phyloP scores from a whole-genome alignment of 2,329 filamentous ascomycete genomes.

The Fusarium chaquense region DNA sequence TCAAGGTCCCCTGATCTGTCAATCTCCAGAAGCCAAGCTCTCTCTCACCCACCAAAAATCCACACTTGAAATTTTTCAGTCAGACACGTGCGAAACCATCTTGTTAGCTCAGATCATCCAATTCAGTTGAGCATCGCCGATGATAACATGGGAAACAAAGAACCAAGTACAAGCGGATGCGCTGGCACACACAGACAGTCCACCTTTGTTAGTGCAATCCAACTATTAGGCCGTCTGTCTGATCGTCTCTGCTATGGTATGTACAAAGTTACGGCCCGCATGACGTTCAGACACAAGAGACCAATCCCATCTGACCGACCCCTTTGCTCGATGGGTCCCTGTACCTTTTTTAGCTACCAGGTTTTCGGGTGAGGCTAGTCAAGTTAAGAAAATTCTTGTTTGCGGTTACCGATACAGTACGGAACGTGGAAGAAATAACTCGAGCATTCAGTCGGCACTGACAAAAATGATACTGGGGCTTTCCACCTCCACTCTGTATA shows the following conservation, averaged over 20 bases:
- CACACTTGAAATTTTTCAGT: conserved; percentile 30
- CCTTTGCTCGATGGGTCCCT: neutral
- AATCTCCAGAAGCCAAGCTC: neutral
- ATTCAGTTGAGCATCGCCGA: conserved; percentile 37
- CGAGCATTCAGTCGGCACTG: neutral
- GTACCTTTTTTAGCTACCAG: conserved; percentile 7
- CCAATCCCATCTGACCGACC: neutral
- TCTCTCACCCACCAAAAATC: neutral
- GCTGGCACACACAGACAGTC: conserved; percentile 30
- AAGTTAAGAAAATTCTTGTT: conserved; percentile 3
- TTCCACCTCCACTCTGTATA: neutral
- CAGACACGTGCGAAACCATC: conserved; percentile 9
- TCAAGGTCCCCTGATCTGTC: conserved; percentile 1
- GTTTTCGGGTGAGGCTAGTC: conserved; percentile 5
- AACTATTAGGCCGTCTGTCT: neutral
- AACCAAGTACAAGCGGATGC: conserved; percentile 14
- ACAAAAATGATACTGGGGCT: neutral
- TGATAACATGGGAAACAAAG: conserved; percentile 1
- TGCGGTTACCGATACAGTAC: neutral
- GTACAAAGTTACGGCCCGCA: conserved; percentile 3
- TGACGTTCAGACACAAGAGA: conserved; percentile 1
- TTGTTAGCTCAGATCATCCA: conserved; percentile 38
- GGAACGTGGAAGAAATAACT: conserved; percentile 7
- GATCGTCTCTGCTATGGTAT: neutral
- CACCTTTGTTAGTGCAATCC: neutral